phyloP scores from a whole-genome alignment of 805 yeast species.

The Kodamaea kakaduensis region DNA sequence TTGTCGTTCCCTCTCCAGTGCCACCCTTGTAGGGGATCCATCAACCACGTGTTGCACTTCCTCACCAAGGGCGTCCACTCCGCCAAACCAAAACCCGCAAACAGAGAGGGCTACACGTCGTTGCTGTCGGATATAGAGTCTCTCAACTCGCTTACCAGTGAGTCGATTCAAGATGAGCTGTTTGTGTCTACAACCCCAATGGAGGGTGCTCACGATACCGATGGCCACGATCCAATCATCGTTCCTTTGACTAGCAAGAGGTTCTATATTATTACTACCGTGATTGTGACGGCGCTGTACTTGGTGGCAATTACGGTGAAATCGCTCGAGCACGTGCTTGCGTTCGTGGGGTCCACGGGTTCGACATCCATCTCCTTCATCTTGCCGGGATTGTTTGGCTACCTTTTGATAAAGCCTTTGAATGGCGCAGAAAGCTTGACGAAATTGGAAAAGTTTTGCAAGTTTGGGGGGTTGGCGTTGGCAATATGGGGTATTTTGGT shows the following conservation, averaged over 20 bases:
- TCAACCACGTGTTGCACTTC: constrained; percentile 61
- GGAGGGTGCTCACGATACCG: constrained; percentile 46
- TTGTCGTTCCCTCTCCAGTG: constrained; percentile 75
- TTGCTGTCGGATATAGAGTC: constrained; percentile 26
- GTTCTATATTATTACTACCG: constrained; percentile 47
- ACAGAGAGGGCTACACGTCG: constrained; percentile 25
- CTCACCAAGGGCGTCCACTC: constrained; percentile 30
- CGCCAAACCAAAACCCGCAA: constrained; percentile 20
- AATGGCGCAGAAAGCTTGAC: constrained; percentile 24
- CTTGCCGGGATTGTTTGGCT: constrained; percentile 76
- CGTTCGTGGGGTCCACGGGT: constrained; percentile 80
- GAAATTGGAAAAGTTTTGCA: constrained; percentile 28
- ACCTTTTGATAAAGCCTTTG: constrained; percentile 44
- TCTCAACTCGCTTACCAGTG: constrained; percentile 16
- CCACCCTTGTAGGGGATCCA: constrained; percentile 74
- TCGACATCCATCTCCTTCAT: constrained; percentile 76
- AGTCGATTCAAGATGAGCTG: constrained; percentile 29
- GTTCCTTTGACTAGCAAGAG: constrained; percentile 47
- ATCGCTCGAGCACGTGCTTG: constrained; percentile 64
- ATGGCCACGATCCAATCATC: constrained; percentile 43
- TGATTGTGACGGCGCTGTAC: constrained; percentile 47
- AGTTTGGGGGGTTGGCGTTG: constrained; percentile 40
- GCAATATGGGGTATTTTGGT: constrained; percentile 51
- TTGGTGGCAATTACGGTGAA: constrained; percentile 53
- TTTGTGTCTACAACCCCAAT: constrained; percentile 42